Evolutionary conservation across 2,329 filamentous ascomycete species (phyloP).

Genomic region (Penicillium polonicum): DNA sequence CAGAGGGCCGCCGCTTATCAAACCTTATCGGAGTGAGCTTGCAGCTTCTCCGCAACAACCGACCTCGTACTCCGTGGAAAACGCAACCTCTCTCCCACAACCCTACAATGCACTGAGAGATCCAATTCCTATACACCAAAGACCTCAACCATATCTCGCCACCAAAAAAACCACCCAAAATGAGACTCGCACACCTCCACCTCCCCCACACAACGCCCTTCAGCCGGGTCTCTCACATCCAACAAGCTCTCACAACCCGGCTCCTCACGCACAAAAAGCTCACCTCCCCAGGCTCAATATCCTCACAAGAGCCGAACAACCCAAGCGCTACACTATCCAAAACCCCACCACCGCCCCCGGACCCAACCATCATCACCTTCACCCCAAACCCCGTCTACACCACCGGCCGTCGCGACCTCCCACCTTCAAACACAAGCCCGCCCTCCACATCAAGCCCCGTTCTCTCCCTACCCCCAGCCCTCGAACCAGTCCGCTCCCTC

Average conservation of each 20-base stretch:
- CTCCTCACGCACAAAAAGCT: constrained; percentile 62
- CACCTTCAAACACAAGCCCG: constrained; percentile 38
- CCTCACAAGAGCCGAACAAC: constrained; percentile 24
- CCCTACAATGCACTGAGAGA: not conserved
- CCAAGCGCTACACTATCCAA: constrained; percentile 11
- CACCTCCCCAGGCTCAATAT: constrained; percentile 24
- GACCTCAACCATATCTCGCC: no score
- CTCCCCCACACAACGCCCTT: constrained; percentile 57
- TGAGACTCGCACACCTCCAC: constrained; percentile 62
- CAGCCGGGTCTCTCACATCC: constrained; percentile 53
- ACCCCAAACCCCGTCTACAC: constrained; percentile 83
- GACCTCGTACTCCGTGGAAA: constrained; percentile 23
- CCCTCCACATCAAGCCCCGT: constrained; percentile 33
- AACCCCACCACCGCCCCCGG: constrained; percentile 48
- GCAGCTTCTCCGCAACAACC: constrained; percentile 27
- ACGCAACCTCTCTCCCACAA: constrained; percentile 6
- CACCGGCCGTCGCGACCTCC: constrained; percentile 75
- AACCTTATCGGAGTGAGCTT: constrained; percentile 19
- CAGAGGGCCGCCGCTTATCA: constrained; percentile 3
- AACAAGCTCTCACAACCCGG: constrained; percentile 55
- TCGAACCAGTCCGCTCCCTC: constrained; percentile 40
- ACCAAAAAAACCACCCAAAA: constrained; percentile 24
- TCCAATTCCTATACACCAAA: not conserved
- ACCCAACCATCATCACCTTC: constrained; percentile 76
- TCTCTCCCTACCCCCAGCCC: constrained; percentile 38